A percentile compares a stretch with the other conserved stretches of the same genome.
Conservation (phyloP, 108 stramenopile species). For the Nitzschia sp. region DNA sequence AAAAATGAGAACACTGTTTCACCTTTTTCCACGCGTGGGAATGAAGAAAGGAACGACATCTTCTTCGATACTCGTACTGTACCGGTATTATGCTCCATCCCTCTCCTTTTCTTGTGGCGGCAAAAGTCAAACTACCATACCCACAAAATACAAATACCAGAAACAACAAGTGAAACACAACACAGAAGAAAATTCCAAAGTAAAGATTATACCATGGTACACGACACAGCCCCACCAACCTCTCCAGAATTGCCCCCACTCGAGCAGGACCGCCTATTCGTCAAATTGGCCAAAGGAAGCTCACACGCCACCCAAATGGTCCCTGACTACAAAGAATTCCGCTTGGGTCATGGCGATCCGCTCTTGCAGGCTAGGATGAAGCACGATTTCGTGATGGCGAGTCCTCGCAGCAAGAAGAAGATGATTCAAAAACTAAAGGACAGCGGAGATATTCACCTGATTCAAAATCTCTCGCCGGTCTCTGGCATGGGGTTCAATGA, state of each 20-base stretch:
- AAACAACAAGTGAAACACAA: no score
- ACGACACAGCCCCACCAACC: background rate
- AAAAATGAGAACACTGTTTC: no score
- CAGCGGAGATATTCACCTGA: slow-evolving; percentile 5
- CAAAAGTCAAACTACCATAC: no score
- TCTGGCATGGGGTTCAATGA: slow-evolving; percentile 15
- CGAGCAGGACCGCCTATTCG: slow-evolving; percentile 8
- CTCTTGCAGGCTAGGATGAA: slow-evolving; percentile 12
- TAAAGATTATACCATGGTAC: background rate
- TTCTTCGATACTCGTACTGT: no score
- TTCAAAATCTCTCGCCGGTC: slow-evolving; percentile 3
- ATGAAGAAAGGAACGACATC: no score
- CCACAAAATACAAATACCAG: no score
- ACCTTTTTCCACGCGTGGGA: no score
- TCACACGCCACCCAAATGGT: slow-evolving; percentile 12
- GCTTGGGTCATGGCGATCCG: slow-evolving; percentile 26
- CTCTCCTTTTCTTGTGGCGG: no score
- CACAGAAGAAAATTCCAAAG: background rate
- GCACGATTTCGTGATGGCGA: background rate
- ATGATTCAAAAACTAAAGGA: background rate
- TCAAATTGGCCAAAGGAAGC: slow-evolving; percentile 1
- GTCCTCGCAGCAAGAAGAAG: background rate
- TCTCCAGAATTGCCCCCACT: slow-evolving; percentile 2
- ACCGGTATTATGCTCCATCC: no score
- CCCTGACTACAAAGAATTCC: slow-evolving; percentile 2